Evolutionary conservation across 305 asterid species (phyloP), one percentile per base, ranked within the genome.

Genomic region (Fraxinus dipetala): DNA sequence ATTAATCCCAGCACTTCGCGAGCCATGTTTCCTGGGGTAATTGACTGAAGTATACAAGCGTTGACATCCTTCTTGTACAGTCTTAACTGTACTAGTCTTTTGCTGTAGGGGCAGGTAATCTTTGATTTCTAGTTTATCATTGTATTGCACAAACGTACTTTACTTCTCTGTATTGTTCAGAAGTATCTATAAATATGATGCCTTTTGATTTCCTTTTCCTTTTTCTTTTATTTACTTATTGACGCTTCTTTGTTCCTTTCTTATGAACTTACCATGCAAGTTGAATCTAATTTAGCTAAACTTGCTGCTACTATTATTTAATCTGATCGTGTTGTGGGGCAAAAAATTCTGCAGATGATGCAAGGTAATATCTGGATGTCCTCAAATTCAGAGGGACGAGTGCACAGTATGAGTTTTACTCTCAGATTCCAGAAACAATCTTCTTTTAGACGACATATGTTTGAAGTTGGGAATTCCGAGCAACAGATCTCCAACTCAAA

Each of bases 331-430:
- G 13, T 22, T 61, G 28, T 20, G 70, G 30, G 70, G 13, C 70
- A 22, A 61, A 61, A 84, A 54, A 82, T 28, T 8, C 70, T n/a
- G 85, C 98, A 96, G 99, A 84, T 94, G 81, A 96, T 96, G 98
- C 98, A 94, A 90, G 99, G 99, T 75, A 97, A 96, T 79, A 90
- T 96, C 20, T 88, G 95, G 93, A 87, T 86, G 78, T 83, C 83
- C 67, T 83, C 93, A 0, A 90, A 90, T 85, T 87, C 92, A 0
- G 95, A 89, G 69, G 97, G 90, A 59, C 91, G 89, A 24, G 91
- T 88, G 77, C 92, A 90, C 82, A 86, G 95, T 91, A 93, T 94
- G 97, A 90, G 92, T 34, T 93, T 96, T 3, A 87, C 86, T 82
- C 88, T 96, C 34, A 90, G 97, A 70, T 90, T 96, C 79, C 98